Evolutionary conservation across 2,329 filamentous ascomycete genomes (phyloP), one percentile per base, ranked within the genome.

Genomic region (Bipolaris cookei): DNA sequence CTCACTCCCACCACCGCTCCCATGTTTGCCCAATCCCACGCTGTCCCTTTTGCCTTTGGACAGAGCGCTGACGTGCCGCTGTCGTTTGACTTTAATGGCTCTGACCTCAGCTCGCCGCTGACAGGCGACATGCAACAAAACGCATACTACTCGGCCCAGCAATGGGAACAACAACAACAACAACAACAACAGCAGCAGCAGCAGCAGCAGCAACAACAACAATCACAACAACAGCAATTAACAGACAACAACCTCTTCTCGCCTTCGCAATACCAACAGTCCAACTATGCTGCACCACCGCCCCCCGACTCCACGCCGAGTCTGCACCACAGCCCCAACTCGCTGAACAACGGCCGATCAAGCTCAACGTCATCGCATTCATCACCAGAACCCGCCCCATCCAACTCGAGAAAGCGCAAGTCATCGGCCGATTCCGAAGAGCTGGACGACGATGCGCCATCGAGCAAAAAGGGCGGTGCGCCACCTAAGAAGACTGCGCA

Each of bases 401-500:
- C 62, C 16, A 54, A 47, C 25, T 58, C 61, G 11, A 76, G 77
- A 63, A 77, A 77, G 68, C 70, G 75, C 23, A 78, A 78, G 60
- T 75, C 74, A n/a, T 62, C 71, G 11, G 65, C 69, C 4, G 83
- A 87, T 32, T 82, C 86, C 2, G 85, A 87, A 39, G 83, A 87
- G 20, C 81, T 86, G 3, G 85, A 87, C 46, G 86, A 88, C 11
- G 46, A 59, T 82, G 86, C 43, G 78, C 83, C 28, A 76, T 58
- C 67, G 1, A 64, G 63, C n/a, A 75, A 85, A 48, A 84, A 83
- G 66, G 87, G 83, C 68, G 81, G 71, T 21, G 83, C 73, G 48
- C 84, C 79, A 23, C 81, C 81, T 56, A 97, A 97, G 83, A 97
- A 97, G 83, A 96, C 93, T 30, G 92, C 94, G 2, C 94, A 98